Evolutionary conservation across 1,284 basidiomycete genomes (phyloP).

Genomic region (Cutaneotrichosporon curvatum): DNA sequence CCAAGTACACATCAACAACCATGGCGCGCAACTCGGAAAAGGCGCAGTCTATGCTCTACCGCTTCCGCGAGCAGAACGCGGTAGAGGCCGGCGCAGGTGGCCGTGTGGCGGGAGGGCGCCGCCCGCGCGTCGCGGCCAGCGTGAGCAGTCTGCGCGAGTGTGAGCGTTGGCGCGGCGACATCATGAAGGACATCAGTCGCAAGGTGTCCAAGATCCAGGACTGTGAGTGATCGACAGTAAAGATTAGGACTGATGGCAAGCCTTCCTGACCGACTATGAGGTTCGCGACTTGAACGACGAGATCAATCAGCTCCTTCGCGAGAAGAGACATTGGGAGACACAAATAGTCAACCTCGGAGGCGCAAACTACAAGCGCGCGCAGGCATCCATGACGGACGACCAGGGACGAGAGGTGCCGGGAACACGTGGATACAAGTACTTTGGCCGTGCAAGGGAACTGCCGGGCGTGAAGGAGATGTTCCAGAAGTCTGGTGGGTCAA

Average conservation of each 20-base stretch:
- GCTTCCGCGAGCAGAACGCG: slow-evolving; percentile 94
- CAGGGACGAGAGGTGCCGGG: slow-evolving; percentile 92
- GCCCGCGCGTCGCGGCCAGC: slow-evolving; percentile 81
- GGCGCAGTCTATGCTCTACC: slow-evolving; percentile 96
- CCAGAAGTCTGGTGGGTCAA: slow-evolving; percentile 61
- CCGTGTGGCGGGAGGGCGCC: slow-evolving; percentile 61
- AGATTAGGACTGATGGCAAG: slow-evolving; percentile 46
- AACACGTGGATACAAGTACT: slow-evolving; percentile 99
- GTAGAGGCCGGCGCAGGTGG: slow-evolving; percentile 80
- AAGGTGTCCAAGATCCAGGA: slow-evolving; percentile 99
- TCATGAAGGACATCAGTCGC: slow-evolving; percentile 84
- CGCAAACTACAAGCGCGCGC: slow-evolving; percentile 86
- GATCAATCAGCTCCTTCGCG: slow-evolving; percentile 90
- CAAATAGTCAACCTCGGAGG: slow-evolving; percentile 92
- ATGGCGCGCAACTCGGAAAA: slow-evolving; percentile 95
- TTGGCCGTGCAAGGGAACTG: slow-evolving; percentile 91
- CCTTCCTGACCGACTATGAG: slow-evolving; percentile 90
- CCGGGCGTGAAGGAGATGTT: slow-evolving; percentile 95
- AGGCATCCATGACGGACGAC: slow-evolving; percentile 79
- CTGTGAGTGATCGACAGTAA: slow-evolving; percentile 51
- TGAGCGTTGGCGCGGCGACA: slow-evolving; percentile 92
- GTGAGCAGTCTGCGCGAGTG: slow-evolving; percentile 88
- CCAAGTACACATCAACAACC: slow-evolving; percentile 6
- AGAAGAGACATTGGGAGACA: slow-evolving; percentile 96
- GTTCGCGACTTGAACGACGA: slow-evolving; percentile 95